Conservation (phyloP, 495 filamentous ascomycete genomes). For the Hyaloscypha finlandica region DNA sequence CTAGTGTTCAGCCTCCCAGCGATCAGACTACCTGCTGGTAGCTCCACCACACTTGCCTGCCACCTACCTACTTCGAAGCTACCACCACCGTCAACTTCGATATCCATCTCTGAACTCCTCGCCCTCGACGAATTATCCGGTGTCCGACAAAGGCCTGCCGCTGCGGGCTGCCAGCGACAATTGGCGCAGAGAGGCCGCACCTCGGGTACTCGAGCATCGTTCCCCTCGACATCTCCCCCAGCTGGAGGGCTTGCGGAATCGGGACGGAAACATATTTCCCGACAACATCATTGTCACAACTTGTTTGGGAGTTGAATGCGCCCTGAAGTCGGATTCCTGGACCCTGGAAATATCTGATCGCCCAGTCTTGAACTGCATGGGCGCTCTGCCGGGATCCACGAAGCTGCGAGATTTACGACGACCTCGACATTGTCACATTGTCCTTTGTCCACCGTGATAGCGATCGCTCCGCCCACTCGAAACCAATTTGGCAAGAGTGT, state of each 20-base stretch:
- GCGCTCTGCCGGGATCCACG: background rate
- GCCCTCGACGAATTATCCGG: no score
- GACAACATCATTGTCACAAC: conserved; percentile 3
- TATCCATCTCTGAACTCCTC: no score
- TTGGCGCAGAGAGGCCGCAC: no score
- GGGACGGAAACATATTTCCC: background rate
- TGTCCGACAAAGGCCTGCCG: no score
- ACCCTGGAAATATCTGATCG: background rate
- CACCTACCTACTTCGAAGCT: no score
- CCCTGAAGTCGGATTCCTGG: background rate
- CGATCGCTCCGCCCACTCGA: background rate
- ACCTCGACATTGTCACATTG: conserved; percentile 4
- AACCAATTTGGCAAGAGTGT: background rate
- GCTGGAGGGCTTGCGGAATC: background rate
- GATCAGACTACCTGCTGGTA: no score
- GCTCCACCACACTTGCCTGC: no score
- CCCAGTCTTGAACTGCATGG: conserved; percentile 4
- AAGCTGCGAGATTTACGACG: conserved; percentile 3
- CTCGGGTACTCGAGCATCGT: background rate
- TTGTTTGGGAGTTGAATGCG: background rate
- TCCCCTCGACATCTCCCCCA: background rate
- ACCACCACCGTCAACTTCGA: no score
- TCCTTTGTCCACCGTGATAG: background rate
- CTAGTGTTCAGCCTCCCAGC: no score
- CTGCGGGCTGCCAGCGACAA: no score